Base-by-base conservation (phyloP, 208 protist genomes). In the Trypanosoma mega region DNA sequence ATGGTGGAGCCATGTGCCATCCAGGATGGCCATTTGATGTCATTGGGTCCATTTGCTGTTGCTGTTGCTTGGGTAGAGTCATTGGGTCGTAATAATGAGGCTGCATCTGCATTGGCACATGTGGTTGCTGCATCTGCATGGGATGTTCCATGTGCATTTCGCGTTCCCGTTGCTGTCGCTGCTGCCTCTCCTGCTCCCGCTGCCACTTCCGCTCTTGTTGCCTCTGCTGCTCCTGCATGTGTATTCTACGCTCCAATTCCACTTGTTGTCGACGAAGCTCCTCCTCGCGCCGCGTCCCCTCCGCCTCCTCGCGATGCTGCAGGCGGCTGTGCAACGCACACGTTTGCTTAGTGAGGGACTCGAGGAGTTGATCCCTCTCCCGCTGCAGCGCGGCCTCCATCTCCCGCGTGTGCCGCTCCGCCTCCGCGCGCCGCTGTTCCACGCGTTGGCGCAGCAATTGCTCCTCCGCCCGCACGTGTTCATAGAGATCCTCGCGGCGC, bases 381-480 rank as follows among this genome's bases (percentile, higher is more conserved):
- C 55, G 63, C 26, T 77, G 34, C 16, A 27, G 33, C 34, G 44
- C 41, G 24, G 37, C 21, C 52, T 48, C 37, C 6, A 57, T 23
- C 34, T 72, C 63, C 5, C 27, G 11, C n/a, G 23, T 34, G 1
- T 12, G 36, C 48, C 53, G 64, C 43, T 69, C 52, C 0, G 56
- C 78, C 23, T 50, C 55, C 6, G 62, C 67, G 29, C 75, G 66
- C 21, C 72, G 72, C 67, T 77, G 45, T 37, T 78, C 60, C 30
- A 92, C 51, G 34, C 80, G 78, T 21, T 69, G 54, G 9, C 76
- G 81, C 31, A 92, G 61, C 24, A 82, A 14, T 36, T 85, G 78
- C 69, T 94, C 87, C 58, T 84, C 71, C 24, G 76, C 76, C 16
- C 51, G 55, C n/a, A 87, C 47, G 61, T 91, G 81, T 62, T 91